Evolutionary conservation across 805 yeast genomes (phyloP).

Genomic region (Ogataea kodamae): DNA sequence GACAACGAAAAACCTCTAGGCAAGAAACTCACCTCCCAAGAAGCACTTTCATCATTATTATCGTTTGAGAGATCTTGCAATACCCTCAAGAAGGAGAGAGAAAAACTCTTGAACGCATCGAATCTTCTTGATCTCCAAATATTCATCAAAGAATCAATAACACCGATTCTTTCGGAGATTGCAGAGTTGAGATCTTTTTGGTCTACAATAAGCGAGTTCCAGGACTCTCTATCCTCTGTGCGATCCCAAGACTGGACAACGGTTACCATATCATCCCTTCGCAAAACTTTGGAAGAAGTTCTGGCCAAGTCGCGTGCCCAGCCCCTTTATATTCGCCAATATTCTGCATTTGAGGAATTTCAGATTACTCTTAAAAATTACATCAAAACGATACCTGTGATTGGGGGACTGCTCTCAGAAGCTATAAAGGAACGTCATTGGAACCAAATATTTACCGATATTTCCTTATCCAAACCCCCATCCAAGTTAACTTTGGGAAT

Average conservation of each 20-base stretch:
- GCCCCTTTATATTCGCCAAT: conserved; percentile 60
- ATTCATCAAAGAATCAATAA: conserved; percentile 28
- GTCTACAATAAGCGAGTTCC: conserved; percentile 53
- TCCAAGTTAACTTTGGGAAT: conserved; percentile 47
- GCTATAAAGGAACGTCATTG: conserved; percentile 67
- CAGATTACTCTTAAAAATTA: conserved; percentile 42
- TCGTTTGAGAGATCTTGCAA: conserved; percentile 21
- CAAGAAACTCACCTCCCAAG: conserved; percentile 37
- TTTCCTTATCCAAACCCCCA: conserved; percentile 18
- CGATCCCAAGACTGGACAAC: conserved; percentile 47
- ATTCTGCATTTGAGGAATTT: conserved; percentile 64
- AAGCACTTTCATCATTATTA: conserved; percentile 41
- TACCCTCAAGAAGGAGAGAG: conserved; percentile 13
- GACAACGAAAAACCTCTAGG: conserved; percentile 42
- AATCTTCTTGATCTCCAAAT: conserved; percentile 34
- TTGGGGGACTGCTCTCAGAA: conserved; percentile 50
- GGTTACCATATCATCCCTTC: conserved; percentile 42
- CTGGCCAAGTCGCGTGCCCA: conserved; percentile 43
- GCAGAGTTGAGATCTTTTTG: conserved; percentile 58
- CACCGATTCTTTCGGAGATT: conserved; percentile 44
- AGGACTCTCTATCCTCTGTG: conserved; percentile 43
- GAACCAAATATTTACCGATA: conserved; percentile 41
- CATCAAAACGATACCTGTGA: conserved; percentile 35
- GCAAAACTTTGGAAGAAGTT: conserved; percentile 49
- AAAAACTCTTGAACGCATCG: conserved; percentile 33